Conservation (phyloP, 345 rosid genomes). For the Gossypium longicalyx region DNA sequence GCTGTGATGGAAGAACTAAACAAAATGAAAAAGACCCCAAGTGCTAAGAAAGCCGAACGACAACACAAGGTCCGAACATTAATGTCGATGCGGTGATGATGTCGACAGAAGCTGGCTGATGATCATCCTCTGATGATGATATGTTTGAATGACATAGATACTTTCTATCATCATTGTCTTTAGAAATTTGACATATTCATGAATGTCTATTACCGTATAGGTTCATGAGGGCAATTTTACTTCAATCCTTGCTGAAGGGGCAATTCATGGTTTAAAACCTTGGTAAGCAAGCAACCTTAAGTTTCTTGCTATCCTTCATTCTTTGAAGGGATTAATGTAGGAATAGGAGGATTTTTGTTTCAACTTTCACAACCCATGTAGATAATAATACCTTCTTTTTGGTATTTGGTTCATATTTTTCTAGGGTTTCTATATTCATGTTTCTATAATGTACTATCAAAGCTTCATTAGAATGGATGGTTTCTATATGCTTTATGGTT, state of each 20-base stretch:
- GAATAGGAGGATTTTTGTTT: background rate
- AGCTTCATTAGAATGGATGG: background rate
- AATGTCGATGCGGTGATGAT: conserved; percentile 57
- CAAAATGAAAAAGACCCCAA: conserved; percentile 65
- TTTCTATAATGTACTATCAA: background rate
- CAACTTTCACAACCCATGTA: background rate
- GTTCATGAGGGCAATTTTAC: background rate
- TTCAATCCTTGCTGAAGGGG: conserved; percentile 15
- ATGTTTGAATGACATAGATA: background rate
- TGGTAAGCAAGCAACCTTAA: background rate
- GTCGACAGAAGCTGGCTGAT: background rate
- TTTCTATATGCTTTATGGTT: background rate
- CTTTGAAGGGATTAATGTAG: conserved; percentile 3
- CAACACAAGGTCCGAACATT: conserved; percentile 60
- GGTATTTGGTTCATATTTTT: background rate
- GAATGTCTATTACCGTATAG: background rate
- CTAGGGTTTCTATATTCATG: background rate
- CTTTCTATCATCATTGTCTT: background rate
- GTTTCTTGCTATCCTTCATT: background rate
- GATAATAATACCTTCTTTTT: background rate
- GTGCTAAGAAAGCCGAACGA: conserved; percentile 56
- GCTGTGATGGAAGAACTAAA: conserved; percentile 67
- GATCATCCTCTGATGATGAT: conserved; percentile 15
- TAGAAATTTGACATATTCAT: background rate
- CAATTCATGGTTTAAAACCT: background rate